phyloP scores from a whole-genome alignment of 495 filamentous ascomycete species.

The Pyrenopolyporus hunteri region DNA sequence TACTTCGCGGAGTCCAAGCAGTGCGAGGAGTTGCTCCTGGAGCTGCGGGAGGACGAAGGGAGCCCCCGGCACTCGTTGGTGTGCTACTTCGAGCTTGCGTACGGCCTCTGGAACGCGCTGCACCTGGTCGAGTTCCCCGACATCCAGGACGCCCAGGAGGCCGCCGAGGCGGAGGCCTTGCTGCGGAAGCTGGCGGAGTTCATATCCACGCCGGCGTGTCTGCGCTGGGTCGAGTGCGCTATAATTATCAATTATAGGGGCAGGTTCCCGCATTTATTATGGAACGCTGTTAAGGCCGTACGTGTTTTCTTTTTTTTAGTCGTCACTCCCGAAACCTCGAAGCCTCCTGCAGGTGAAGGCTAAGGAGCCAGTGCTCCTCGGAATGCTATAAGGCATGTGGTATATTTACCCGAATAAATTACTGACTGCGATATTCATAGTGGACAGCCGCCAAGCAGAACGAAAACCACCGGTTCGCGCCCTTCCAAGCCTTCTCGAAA shows the following conservation, averaged over 20 bases:
- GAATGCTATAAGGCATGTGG: no score
- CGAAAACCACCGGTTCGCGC: slow-evolving; percentile 3
- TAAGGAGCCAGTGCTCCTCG: neutral
- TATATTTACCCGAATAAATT: no score
- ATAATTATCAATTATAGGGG: slow-evolving; percentile 42
- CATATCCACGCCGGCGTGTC: slow-evolving; percentile 28
- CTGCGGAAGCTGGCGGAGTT: slow-evolving; percentile 18
- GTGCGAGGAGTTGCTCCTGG: slow-evolving; percentile 7
- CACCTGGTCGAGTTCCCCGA: slow-evolving; percentile 20
- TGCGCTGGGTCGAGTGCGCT: slow-evolving; percentile 39
- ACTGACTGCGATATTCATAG: neutral
- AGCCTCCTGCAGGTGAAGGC: no score
- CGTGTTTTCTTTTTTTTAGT: no score
- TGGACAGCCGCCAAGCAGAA: slow-evolving; percentile 4
- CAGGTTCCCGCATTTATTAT: slow-evolving; percentile 28
- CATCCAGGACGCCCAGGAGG: slow-evolving; percentile 21
- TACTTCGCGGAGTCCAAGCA: slow-evolving; percentile 23
- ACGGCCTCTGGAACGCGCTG: slow-evolving; percentile 37
- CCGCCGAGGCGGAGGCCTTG: slow-evolving; percentile 5
- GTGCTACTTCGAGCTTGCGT: slow-evolving; percentile 40
- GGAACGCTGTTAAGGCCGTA: slow-evolving; percentile 28
- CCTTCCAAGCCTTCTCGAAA: slow-evolving; percentile 20
- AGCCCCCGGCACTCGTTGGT: neutral
- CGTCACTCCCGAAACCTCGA: no score
- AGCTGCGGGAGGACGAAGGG: slow-evolving; percentile 9